These are phyloP conservation scores for Cadophora gregata DNA, from an alignment of 2,329 filamentous ascomycete species.

Conservation along the genomic window DNA sequence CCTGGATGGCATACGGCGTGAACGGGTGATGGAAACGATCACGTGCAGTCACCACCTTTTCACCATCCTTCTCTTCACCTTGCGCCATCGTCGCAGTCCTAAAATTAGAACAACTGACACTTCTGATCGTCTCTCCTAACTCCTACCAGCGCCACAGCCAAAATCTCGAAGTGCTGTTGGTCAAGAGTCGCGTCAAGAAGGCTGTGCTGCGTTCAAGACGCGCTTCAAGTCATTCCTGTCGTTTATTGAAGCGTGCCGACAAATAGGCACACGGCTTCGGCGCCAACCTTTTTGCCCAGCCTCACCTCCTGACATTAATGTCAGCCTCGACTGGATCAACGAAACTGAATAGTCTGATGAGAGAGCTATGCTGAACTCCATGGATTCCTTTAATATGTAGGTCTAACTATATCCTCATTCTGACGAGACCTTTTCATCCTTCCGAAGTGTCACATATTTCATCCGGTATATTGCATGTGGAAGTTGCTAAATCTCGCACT, in stretches of 20 bases:
- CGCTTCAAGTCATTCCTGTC: not conserved
- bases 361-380: not conserved
- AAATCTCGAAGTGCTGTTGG: not conserved
- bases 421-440: not conserved
- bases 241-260: not conserved
- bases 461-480: constrained; percentile 4
- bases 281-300: constrained; percentile 7
- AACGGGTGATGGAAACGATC: constrained; percentile 72
- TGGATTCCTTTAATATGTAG: not conserved
- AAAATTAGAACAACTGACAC: not conserved
- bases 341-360: not conserved
- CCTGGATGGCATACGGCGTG: constrained; percentile 72
- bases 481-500: not conserved
- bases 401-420: not conserved
- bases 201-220: constrained; percentile 12
- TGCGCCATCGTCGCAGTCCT: constrained; percentile 14
- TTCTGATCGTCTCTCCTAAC: not conserved
- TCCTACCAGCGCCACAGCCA: not conserved
- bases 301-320: not conserved
- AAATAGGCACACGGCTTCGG: constrained; percentile 1
- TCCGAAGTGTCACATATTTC: not conserved
- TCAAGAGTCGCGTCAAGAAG: constrained; percentile 8
- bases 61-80: not conserved
- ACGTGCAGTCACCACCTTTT: constrained; percentile 3
- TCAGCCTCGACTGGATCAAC: not conserved